These are phyloP conservation scores for Penicillium sp. DNA, from an alignment of 2,329 filamentous ascomycete species.

Conservation along the genomic window DNA sequence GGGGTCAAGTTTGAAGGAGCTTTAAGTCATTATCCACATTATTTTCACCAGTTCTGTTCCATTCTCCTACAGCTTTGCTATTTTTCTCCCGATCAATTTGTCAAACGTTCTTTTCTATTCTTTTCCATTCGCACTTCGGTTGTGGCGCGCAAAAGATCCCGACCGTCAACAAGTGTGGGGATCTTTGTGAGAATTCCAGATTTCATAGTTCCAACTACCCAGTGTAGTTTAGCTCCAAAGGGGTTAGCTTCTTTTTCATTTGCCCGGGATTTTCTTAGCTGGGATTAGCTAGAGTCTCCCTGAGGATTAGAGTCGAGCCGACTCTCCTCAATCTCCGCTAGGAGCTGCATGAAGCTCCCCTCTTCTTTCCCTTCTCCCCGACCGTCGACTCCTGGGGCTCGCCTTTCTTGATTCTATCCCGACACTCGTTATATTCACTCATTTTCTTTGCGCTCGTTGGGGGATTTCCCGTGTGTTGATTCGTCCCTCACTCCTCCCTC, in stretches of 20 bases:
- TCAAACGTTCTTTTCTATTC: background rate
- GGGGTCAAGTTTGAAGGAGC: background rate
- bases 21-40: too few species aligned
- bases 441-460: background rate
- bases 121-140: constrained; percentile 10
- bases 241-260: background rate
- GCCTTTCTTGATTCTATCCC: background rate
- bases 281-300: background rate
- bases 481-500: background rate
- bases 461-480: background rate
- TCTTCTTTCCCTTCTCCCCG: constrained; percentile 4
- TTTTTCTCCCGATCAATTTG: background rate
- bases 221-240: background rate
- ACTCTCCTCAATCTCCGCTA: constrained; percentile 13
- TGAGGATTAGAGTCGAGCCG: constrained; percentile 1
- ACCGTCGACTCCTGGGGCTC: background rate
- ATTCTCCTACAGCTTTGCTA: background rate
- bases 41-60: background rate
- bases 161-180: background rate
- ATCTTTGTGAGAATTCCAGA: background rate
- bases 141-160: constrained; percentile 20
- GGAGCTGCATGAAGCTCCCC: constrained; percentile 7
- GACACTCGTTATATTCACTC: background rate
- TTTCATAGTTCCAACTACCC: background rate
- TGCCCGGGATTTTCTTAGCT: background rate